phyloP scores from a whole-genome alignment of 2,329 filamentous ascomycete species.

The Botrytis elliptica region DNA sequence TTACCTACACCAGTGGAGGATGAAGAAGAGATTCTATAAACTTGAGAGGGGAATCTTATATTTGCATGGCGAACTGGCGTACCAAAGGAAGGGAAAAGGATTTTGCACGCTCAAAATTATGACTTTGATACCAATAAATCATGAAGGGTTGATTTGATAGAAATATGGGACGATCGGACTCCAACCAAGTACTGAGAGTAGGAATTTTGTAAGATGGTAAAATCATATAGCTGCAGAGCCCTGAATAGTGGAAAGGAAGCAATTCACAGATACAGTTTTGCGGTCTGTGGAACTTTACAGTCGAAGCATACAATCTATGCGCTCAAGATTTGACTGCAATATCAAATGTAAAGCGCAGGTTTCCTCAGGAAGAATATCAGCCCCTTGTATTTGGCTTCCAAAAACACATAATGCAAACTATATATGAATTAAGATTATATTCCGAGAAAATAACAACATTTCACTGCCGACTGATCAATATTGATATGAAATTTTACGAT shows the following conservation, averaged over 20 bases:
- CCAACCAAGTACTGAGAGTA: background rate
- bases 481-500: background rate
- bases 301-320: background rate
- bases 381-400: background rate
- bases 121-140: slow-evolving; percentile 29
- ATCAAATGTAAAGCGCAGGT: background rate
- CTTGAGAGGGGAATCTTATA: slow-evolving; percentile 21
- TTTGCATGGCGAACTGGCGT: slow-evolving; percentile 30
- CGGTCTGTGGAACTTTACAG: background rate
- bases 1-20: slow-evolving; percentile 26
- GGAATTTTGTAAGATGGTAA: background rate
- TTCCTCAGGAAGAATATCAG: background rate
- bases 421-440: background rate
- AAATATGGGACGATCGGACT: background rate
- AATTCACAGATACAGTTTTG: background rate
- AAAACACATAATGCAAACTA: background rate
- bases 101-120: background rate
- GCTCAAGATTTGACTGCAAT: background rate
- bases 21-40: slow-evolving; percentile 34
- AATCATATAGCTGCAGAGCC: background rate
- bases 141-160: slow-evolving; percentile 1
- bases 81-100: slow-evolving; percentile 1
- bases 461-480: background rate
- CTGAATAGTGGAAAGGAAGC: background rate
- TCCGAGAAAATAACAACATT: background rate